Conservation (phyloP, 306 rosid genomes). For the Glycine latifolia region DNA sequence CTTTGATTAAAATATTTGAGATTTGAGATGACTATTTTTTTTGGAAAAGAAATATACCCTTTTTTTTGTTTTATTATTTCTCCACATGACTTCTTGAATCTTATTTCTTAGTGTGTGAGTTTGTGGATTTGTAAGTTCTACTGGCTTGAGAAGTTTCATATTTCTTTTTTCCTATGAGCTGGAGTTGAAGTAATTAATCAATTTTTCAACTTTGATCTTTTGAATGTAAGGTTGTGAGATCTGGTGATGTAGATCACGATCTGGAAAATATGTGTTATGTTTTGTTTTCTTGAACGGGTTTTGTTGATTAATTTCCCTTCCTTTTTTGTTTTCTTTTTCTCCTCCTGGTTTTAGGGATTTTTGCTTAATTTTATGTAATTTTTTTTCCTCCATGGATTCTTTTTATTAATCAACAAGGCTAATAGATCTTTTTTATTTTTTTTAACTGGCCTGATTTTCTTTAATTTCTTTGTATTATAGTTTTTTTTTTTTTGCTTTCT, state of each 20-base stretch:
- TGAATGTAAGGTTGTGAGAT: conserved; percentile 39
- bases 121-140: conserved; percentile 2
- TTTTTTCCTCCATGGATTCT: neutral
- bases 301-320: neutral
- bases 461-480: neutral
- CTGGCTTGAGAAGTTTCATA: neutral
- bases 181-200: neutral
- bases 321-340: neutral
- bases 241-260: conserved; percentile 43
- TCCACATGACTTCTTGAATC: neutral
- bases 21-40: neutral
- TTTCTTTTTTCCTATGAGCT: conserved; percentile 17
- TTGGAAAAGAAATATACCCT: neutral
- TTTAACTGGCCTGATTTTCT: neutral
- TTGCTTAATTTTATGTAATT: conserved; percentile 1
- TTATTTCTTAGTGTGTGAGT: neutral
- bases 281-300: conserved; percentile 15
- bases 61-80: neutral
- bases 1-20: conserved; percentile 30
- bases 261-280: conserved; percentile 23
- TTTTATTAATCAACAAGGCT: neutral
- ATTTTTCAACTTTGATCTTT: conserved; percentile 25
- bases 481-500: neutral
- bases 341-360: neutral
- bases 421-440: conserved; percentile 5